These are phyloP conservation scores for Xanthoconium purpureum DNA, from an alignment of 768 basidiomycete species.

Conservation along the genomic window DNA sequence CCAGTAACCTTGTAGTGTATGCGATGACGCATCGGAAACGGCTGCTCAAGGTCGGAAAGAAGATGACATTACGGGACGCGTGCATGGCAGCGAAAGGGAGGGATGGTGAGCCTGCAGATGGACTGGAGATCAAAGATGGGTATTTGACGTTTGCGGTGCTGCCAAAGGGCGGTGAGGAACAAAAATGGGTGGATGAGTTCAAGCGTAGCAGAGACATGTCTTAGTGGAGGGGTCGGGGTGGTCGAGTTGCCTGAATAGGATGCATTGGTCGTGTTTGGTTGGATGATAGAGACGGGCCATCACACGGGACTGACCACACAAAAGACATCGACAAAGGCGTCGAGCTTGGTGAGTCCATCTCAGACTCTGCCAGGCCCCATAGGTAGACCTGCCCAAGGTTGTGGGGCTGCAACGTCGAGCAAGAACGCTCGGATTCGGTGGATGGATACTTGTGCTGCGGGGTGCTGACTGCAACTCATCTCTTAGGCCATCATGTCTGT, in stretches of 20 bases:
- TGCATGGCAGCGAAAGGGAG: conserved; percentile 59
- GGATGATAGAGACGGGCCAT: conserved; percentile 7
- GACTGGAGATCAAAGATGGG: conserved; percentile 80
- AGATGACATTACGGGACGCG: conserved; percentile 81
- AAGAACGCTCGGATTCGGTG: conserved; percentile 43
- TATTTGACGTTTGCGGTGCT: conserved; percentile 78
- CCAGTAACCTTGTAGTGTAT: conserved; percentile 70
- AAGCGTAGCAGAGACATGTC: conserved; percentile 52
- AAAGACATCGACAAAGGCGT: conserved; percentile 53
- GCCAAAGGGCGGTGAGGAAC: conserved; percentile 72
- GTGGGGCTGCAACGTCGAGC: conserved; percentile 13
- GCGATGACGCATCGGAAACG: conserved; percentile 74
- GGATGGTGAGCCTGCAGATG: conserved; percentile 62
- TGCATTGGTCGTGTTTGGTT: conserved; percentile 32
- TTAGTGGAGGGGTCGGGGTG: conserved; percentile 8
- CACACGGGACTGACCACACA: conserved; percentile 11
- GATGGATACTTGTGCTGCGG: conserved; percentile 44
- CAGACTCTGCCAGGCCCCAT: conserved; percentile 23
- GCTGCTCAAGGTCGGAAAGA: conserved; percentile 87
- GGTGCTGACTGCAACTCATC: conserved; percentile 41
- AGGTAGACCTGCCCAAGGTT: conserved; percentile 20
- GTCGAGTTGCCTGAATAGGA: conserved; percentile 14
- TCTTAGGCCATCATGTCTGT: conserved; percentile 56
- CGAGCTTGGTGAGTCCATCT: conserved; percentile 64
- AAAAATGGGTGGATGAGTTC: conserved; percentile 85